Base-by-base conservation (phyloP, 139 green algal species). In the Chlamydomonas schloesseri region DNA sequence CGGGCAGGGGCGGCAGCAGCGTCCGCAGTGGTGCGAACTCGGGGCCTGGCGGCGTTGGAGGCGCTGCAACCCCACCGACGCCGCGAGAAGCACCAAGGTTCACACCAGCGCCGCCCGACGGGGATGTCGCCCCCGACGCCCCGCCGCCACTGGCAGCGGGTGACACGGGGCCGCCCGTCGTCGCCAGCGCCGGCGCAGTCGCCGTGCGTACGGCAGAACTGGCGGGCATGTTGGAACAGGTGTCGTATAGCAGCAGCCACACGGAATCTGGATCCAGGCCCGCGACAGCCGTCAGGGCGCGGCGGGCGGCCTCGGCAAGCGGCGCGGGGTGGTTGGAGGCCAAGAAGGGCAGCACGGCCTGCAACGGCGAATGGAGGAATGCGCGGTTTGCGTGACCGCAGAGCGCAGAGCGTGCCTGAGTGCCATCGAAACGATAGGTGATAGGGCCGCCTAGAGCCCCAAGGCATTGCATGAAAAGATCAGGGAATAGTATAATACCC, bases 201-300 rank as follows among this genome's bases (percentile, higher is more conserved):
- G 50, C 4, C 23, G 36, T 23, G 3, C 6, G 17, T 42, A 17
- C 31, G 47, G 53, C 53, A n/a, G n/a, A n/a, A n/a, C n/a, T n/a
- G 36, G 29, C 20, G 23, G 83, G 73, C 33, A 46, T 26, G 55
- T 82, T 65, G 50, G 23, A 73, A 9, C 57, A 50, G 3, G 85
- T 75, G 31, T 93, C 91, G 0, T 76, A 77, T 46, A 96, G 76
- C 80, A 91, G 58, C 47, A 91, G 75, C 94, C 94, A 97, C 18
- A 96, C 93, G 31, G 91, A 90, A 62, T 97, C 94, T 17, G 88
- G 77, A 77, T 97, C 95, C 9, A 94, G 37, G 6, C n/a, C 71
- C 0, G 92, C 89, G 58, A 96, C 74, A 0, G 84, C 85, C 65
- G 93, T 55, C 28, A 96, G 88, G 34, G 88, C 80, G 21, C 82